Conservation (phyloP, 352 stramenopile genomes). For the Globisporangium polare region DNA sequence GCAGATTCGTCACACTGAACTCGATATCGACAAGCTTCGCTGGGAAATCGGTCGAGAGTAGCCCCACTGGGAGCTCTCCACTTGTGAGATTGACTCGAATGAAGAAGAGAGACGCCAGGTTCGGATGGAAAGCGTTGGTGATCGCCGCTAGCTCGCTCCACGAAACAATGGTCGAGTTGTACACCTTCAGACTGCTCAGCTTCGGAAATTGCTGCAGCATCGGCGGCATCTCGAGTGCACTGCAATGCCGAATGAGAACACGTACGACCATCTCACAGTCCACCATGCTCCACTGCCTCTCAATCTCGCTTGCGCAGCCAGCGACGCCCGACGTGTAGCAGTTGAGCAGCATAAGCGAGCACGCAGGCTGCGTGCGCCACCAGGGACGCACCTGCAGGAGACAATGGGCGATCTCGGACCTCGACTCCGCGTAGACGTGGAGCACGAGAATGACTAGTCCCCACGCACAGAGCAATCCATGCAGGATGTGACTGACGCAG, state of each 20-base stretch:
- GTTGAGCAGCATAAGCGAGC: slow-evolving; percentile 26
- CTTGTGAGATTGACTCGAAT: slow-evolving; percentile 21
- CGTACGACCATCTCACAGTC: slow-evolving; percentile 19
- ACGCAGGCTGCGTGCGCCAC: slow-evolving; percentile 16
- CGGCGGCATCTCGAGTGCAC: slow-evolving; percentile 17
- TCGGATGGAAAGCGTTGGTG: slow-evolving; percentile 21
- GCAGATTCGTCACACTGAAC: slow-evolving; percentile 17
- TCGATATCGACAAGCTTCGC: slow-evolving; percentile 11
- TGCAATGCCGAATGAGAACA: slow-evolving; percentile 27
- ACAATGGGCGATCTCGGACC: slow-evolving; percentile 14
- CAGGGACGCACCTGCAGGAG: slow-evolving; percentile 24
- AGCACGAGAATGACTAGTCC: slow-evolving; percentile 18
- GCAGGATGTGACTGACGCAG: neutral
- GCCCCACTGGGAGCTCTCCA: slow-evolving; percentile 8
- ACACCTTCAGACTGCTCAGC: slow-evolving; percentile 25
- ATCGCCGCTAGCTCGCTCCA: slow-evolving; percentile 26
- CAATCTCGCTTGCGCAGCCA: slow-evolving; percentile 11
- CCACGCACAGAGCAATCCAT: slow-evolving; percentile 8
- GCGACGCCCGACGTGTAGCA: slow-evolving; percentile 17
- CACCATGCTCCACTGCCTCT: slow-evolving; percentile 14
- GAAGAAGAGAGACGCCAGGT: slow-evolving; percentile 17
- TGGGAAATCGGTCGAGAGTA: slow-evolving; percentile 12
- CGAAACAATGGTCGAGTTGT: slow-evolving; percentile 28
- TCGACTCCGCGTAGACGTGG: slow-evolving; percentile 21
- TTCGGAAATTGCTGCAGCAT: slow-evolving; percentile 20